Evolutionary conservation across 2,329 filamentous ascomycete genomes (phyloP), one percentile per base, ranked within the genome.

Genomic region (Phialophora verrucosa): DNA sequence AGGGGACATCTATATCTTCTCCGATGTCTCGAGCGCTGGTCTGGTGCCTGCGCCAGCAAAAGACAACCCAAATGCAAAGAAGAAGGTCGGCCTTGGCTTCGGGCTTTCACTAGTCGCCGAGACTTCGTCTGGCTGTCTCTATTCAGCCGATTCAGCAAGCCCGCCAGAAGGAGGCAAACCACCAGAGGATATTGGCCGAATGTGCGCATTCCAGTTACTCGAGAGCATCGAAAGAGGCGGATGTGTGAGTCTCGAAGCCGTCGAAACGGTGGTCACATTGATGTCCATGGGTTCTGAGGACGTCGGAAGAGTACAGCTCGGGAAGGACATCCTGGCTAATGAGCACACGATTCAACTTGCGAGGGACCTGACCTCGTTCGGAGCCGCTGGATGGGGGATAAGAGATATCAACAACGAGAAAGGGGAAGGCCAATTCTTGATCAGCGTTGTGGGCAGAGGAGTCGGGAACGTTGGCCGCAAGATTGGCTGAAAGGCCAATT

Each of bases 231-330:
- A 87, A 59, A 86, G 89, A 72, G 94, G 93, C 11, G 95, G 95
- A 0, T 97, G 92, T 76, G 91, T 91, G 2, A 90, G 88, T 61
- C 84, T 83, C 14, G 85, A 90, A 2, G 91, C 92, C 2, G 88
- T 89, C 4, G 83, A 87, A 2, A 94, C 90, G 0, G 85, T 97
- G 70, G 78, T 99, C 61, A 91, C 89, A 20, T 83, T 99, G 69
- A 99, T 99, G 95, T 92, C 93, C 38, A 98, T 99, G 95, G 95
- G 95, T 0, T 92, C 91, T 0, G 95, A 98, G 76, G 95, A 99
- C 78, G 93, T 99, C 14, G 95, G 95, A 4, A 86, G 95, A 66
- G 78, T 99, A 71, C 87, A 91, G 69, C 76, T 99, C 65, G 92
- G 93, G 35, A 89, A 88, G 73, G 91, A 94, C 55, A 88, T 97